A percentile compares a stretch with the other conserved stretches of the same genome.
phyloP scores from a whole-genome alignment of 208 protist species.

The Crithidia thermophila region DNA sequence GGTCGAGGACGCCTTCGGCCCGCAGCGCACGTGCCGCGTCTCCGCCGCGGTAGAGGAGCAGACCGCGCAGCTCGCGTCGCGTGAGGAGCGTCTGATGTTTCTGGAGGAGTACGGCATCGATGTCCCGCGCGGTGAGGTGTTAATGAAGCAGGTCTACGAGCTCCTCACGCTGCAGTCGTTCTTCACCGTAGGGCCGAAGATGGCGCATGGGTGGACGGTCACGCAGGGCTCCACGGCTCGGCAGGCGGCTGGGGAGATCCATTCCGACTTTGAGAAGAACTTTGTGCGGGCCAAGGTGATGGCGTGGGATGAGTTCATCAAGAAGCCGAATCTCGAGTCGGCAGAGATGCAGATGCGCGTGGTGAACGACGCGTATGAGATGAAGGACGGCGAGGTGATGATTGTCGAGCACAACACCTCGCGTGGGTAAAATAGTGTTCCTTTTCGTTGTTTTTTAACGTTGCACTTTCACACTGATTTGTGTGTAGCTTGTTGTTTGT shows the following conservation, averaged over 20 bases:
- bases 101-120: conserved; percentile 81
- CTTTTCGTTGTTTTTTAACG: not conserved
- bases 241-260: conserved; percentile 82
- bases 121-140: conserved; percentile 59
- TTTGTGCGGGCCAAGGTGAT: conserved; percentile 77
- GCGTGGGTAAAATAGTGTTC: not conserved
- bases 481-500: too few relatives aligned
- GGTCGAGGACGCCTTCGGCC: conserved; percentile 68
- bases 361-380: conserved; percentile 64
- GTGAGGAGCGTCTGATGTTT: conserved; percentile 78
- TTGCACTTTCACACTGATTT: not conserved
- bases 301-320: conserved; percentile 59
- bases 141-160: conserved; percentile 66
- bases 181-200: conserved; percentile 88
- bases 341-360: conserved; percentile 80
- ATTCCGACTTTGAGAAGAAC: conserved; percentile 83
- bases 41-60: conserved; percentile 84
- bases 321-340: conserved; percentile 60
- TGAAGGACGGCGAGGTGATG: conserved; percentile 85
- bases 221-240: conserved; percentile 48
- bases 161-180: conserved; percentile 80
- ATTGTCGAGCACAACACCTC: conserved; percentile 80
- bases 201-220: conserved; percentile 80
- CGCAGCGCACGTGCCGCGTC: conserved; percentile 61
- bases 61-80: conserved; percentile 60